Evolutionary conservation across 495 filamentous ascomycete species (phyloP), one percentile per base, ranked within the genome.

Genomic region (Cetradonia linearis): DNA sequence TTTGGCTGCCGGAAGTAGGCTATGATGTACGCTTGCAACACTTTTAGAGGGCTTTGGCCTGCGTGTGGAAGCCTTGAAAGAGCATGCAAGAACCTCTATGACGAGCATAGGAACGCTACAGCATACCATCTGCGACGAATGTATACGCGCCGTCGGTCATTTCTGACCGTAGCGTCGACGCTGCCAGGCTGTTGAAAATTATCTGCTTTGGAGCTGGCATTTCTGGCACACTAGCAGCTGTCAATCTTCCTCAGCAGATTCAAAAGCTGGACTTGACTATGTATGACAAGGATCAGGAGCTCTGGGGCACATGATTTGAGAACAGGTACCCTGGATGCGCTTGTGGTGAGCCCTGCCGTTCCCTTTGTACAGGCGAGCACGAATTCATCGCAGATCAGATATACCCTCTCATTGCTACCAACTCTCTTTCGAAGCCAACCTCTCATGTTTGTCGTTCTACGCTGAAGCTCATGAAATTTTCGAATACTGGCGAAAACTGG

Each of bases 401-500:
- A 81, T 87, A n/a, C 84, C 84, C 8, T 76, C 86, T 2, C 84
- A 89, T 72, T 80, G 80, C 16, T 89, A 89, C 66, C 83, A 86
- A 66, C 80, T 79, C 3, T 79, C 77, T 23, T 88, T 87, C 64
- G 74, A 75, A 14, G 83, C 84, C 3, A 87, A 87, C 60, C 76
- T 76, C 0, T 74, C 85, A 66, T 89, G 86, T 85, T 77, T 76
- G 0, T 76, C 83, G 62, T 76, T 84, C 58, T 88, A 83, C 60
- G 81, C 86, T 2, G 76, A 80, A 36, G 83, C 83, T 0, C 68
- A 68, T 14, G 85, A 89, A 66, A 88, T 89, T 44, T 72, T 77
- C 34, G 76, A 78, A 20, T 89, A 88, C 64, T 85, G 83, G 77
- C 77, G 85, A 57, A 68, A 72, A 0, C 65, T 84, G 8, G 83